Percentiles rank a stretch among this genome's conserved stretches.
Conservation (phyloP, 2,329 filamentous ascomycete species). For the Pseudogymnoascus sp. region DNA sequence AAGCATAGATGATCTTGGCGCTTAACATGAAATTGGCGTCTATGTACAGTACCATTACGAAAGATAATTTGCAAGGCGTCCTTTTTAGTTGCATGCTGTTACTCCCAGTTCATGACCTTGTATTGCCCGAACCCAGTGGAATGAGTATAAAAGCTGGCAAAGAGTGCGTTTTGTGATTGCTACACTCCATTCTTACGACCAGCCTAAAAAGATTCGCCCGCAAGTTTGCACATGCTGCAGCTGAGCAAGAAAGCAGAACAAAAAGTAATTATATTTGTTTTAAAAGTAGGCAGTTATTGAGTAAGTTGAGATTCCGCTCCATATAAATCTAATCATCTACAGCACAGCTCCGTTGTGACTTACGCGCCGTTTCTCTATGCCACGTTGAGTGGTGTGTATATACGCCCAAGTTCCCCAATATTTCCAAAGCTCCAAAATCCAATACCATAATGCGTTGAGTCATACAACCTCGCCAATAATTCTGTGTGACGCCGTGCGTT, state of each 20-base stretch:
- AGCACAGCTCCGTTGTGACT: neutral
- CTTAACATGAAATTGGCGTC: slow-evolving; percentile 7
- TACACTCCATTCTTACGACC: neutral
- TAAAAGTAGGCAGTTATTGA: neutral
- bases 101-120: neutral
- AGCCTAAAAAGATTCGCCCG: neutral
- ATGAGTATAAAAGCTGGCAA: neutral
- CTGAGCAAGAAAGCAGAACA: too few species aligned
- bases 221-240: neutral
- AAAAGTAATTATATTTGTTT: neutral
- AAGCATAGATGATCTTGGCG: slow-evolving; percentile 8
- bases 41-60: slow-evolving; percentile 9
- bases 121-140: neutral
- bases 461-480: neutral
- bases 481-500: neutral
- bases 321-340: neutral
- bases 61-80: slow-evolving; percentile 1
- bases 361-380: neutral
- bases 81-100: neutral
- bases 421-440: neutral
- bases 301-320: neutral
- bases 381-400: neutral
- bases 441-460: slow-evolving; percentile 3
- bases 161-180: too few species aligned
- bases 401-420: neutral